Evolutionary conservation across 2,329 filamentous ascomycete species (phyloP).

Genomic region (Didymella sp.): DNA sequence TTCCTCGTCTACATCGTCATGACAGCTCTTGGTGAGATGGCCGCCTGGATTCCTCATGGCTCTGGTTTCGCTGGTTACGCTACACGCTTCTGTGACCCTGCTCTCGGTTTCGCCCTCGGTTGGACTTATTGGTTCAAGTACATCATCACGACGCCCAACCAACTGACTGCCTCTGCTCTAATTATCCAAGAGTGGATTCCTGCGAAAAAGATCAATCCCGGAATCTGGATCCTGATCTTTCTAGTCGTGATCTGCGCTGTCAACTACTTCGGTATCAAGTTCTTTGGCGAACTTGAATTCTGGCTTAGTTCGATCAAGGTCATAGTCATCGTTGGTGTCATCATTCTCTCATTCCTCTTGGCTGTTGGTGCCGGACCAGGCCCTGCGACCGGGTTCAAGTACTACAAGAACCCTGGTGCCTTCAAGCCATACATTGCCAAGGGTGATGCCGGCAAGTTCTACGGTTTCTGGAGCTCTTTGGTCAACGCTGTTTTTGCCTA

Average conservation of each 20-base stretch:
- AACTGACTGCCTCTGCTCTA: conserved; percentile 79
- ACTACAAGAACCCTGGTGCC: conserved; percentile 55
- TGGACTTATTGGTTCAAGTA: conserved; percentile 72
- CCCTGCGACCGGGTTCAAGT: conserved; percentile 54
- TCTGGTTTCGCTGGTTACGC: conserved; percentile 85
- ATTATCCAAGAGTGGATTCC: conserved; percentile 80
- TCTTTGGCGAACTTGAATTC: conserved; percentile 59
- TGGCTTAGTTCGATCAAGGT: conserved; percentile 58
- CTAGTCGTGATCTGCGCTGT: conserved; percentile 53
- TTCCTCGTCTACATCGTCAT: conserved; percentile 81
- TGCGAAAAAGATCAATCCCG: conserved; percentile 72
- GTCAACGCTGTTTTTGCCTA: conserved; percentile 82
- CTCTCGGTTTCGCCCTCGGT: conserved; percentile 79
- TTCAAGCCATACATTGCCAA: conserved; percentile 51
- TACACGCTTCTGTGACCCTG: conserved; percentile 78
- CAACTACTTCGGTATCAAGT: conserved; percentile 65
- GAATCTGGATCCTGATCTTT: conserved; percentile 75
- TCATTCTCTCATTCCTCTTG: conserved; percentile 54
- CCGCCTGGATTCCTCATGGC: conserved; percentile 78
- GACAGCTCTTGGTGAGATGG: conserved; percentile 84
- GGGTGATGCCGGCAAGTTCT: conserved; percentile 51
- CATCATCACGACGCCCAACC: conserved; percentile 85
- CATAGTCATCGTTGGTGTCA: conserved; percentile 55
- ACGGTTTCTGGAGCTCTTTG: conserved; percentile 69
- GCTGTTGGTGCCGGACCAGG: conserved; percentile 53